These are phyloP conservation scores for Leptographium radiaticola DNA, from an alignment of 2,329 filamentous ascomycete genomes.

Conservation along the genomic window DNA sequence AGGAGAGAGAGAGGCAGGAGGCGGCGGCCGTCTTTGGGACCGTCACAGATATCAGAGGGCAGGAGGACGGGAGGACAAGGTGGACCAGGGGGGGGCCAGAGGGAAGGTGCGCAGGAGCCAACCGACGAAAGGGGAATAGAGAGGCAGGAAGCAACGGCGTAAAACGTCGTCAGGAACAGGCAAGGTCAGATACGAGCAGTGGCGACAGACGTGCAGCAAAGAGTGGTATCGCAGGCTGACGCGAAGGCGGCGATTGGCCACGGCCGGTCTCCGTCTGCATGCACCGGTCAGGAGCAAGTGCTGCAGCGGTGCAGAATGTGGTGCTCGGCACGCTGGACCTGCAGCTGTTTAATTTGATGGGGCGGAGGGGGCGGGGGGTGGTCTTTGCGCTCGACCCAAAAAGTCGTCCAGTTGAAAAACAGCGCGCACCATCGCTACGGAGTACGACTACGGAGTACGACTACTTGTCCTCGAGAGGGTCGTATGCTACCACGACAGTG, in stretches of 20 bases:
- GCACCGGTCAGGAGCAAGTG: constrained; percentile 5
- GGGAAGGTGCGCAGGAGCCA: background rate
- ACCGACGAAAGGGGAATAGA: background rate
- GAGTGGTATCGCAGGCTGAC: constrained; percentile 6
- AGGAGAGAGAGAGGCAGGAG: background rate
- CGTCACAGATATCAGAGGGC: background rate
- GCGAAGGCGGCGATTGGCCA: constrained; percentile 3
- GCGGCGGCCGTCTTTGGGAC: background rate
- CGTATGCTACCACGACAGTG: no score
- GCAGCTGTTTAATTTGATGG: background rate
- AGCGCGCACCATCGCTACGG: no score
- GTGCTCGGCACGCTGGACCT: background rate
- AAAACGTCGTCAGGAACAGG: background rate
- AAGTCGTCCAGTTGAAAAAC: no score
- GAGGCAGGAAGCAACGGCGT: background rate
- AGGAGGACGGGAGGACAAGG: background rate
- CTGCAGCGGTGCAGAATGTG: background rate
- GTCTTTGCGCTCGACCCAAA: no score
- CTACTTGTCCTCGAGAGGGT: no score
- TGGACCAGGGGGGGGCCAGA: background rate
- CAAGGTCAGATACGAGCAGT: constrained; percentile 3
- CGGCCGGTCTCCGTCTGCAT: background rate
- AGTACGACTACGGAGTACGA: no score
- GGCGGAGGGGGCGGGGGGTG: background rate
- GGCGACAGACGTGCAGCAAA: background rate